A percentile compares a stretch with the other conserved stretches of the same genome.
phyloP scores from a whole-genome alignment of 2,329 filamentous ascomycete genomes.

The Paraphaeosphaeria minitans region DNA sequence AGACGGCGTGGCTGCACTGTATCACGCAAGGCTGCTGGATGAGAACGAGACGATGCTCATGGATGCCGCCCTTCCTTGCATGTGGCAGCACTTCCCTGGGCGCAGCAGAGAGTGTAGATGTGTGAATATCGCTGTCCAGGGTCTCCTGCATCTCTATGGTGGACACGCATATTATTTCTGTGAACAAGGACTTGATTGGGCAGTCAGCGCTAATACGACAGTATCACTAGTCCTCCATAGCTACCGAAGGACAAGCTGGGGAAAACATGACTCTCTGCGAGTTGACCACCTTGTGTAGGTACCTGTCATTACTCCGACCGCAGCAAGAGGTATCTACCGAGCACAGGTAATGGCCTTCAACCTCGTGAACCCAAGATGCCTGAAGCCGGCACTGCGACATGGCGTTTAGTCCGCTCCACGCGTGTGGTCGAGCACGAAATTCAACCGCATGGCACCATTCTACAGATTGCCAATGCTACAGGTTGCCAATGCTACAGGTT shows the following conservation, averaged over 20 bases:
- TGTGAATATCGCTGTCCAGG: conserved; percentile 2
- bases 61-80: neutral
- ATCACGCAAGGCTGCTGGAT: neutral
- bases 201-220: conserved; percentile 15
- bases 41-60: neutral
- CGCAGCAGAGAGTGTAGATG: neutral
- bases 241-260: neutral
- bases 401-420: neutral
- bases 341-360: conserved; percentile 9
- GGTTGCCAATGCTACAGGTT: neutral
- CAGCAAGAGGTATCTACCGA: conserved; percentile 10
- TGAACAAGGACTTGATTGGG: conserved; percentile 2
- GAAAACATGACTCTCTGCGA: conserved; percentile 5
- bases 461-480: too few species aligned
- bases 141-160: neutral
- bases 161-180: conserved; percentile 11
- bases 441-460: conserved; percentile 1
- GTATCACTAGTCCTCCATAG: conserved; percentile 3
- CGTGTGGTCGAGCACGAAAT: neutral
- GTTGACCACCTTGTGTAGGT: conserved; percentile 15
- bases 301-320: conserved; percentile 11
- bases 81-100: neutral
- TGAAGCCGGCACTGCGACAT: neutral
- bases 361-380: conserved; percentile 13
- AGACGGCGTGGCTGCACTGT: conserved; percentile 4